These are phyloP conservation scores for Colletotrichum truncatum DNA, from an alignment of 2,329 filamentous ascomycete genomes.

Conservation along the genomic window DNA sequence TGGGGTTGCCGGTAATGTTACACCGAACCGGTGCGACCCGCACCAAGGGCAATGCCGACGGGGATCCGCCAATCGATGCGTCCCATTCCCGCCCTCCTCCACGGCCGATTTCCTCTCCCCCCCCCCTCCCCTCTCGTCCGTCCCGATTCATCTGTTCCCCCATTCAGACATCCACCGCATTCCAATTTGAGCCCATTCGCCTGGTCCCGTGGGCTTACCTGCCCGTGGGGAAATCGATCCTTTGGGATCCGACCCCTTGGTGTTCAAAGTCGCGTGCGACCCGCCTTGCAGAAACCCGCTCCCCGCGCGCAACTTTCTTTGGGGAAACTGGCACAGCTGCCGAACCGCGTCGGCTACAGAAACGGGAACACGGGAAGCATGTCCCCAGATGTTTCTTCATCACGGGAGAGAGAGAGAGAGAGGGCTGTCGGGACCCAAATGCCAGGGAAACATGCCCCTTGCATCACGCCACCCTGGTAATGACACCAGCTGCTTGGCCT, in stretches of 20 bases:
- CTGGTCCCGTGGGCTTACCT: not conserved
- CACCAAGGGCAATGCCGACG: not conserved
- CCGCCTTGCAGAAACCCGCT: not conserved
- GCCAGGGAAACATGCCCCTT: not conserved
- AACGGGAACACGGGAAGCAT: not conserved
- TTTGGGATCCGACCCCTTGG: not conserved
- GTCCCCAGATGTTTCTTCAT: not conserved
- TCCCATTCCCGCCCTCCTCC: slow-evolving; percentile 8
- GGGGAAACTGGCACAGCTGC: not conserved
- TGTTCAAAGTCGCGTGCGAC: not conserved
- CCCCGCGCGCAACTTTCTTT: not conserved
- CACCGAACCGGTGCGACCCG: slow-evolving; percentile 1
- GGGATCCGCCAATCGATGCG: slow-evolving; percentile 20
- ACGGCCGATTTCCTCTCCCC: not conserved
- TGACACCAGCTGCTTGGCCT: not conserved
- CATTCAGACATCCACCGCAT: slow-evolving; percentile 17
- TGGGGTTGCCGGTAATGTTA: not conserved
- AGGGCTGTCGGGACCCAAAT: too few species aligned
- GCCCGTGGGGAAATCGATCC: not conserved
- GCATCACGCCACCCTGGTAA: slow-evolving; percentile 11
- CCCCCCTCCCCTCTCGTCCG: not conserved
- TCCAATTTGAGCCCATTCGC: not conserved
- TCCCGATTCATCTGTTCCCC: slow-evolving; percentile 1
- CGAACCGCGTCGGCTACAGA: not conserved
- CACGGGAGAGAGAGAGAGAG: not conserved